Conservation (phyloP, 768 basidiomycete species). For the Zangia roseola region DNA sequence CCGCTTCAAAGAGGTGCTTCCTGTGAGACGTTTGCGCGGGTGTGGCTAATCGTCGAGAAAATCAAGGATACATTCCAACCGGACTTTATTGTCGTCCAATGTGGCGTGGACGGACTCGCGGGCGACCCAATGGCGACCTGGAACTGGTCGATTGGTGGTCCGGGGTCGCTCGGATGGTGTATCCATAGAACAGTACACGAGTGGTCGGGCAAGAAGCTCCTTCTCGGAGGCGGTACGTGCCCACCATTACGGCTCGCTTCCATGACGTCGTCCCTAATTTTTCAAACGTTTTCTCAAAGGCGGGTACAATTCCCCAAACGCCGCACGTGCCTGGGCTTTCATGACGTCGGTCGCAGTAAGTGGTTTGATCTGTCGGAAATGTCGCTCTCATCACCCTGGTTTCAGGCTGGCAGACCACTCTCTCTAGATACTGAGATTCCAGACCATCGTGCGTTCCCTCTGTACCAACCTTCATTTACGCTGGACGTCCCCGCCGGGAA, state of each 20-base stretch:
- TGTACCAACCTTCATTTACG: slow-evolving; percentile 79
- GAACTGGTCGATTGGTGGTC: slow-evolving; percentile 63
- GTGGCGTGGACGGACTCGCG: slow-evolving; percentile 84
- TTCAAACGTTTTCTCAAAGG: slow-evolving; percentile 41
- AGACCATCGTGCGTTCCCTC: slow-evolving; percentile 68
- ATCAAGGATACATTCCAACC: slow-evolving; percentile 64
- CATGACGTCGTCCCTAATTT: neutral
- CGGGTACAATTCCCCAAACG: slow-evolving; percentile 82
- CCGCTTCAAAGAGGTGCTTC: slow-evolving; percentile 78
- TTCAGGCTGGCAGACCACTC: slow-evolving; percentile 55
- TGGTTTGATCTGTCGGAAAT: slow-evolving; percentile 3
- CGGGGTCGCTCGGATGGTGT: slow-evolving; percentile 72
- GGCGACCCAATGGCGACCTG: slow-evolving; percentile 78
- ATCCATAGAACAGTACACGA: slow-evolving; percentile 46
- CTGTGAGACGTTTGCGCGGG: slow-evolving; percentile 51
- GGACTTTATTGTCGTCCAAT: slow-evolving; percentile 80
- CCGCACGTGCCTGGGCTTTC: slow-evolving; percentile 84
- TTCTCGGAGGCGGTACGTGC: slow-evolving; percentile 72
- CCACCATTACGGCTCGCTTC: neutral
- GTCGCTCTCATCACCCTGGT: neutral
- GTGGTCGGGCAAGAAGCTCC: slow-evolving; percentile 61
- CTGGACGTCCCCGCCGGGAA: slow-evolving; percentile 73
- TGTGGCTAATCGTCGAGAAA: slow-evolving; percentile 65
- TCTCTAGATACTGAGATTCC: slow-evolving; percentile 66
- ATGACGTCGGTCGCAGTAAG: slow-evolving; percentile 75